Conservation (phyloP, 805 yeast species). For the Huiozyma sinensis region DNA sequence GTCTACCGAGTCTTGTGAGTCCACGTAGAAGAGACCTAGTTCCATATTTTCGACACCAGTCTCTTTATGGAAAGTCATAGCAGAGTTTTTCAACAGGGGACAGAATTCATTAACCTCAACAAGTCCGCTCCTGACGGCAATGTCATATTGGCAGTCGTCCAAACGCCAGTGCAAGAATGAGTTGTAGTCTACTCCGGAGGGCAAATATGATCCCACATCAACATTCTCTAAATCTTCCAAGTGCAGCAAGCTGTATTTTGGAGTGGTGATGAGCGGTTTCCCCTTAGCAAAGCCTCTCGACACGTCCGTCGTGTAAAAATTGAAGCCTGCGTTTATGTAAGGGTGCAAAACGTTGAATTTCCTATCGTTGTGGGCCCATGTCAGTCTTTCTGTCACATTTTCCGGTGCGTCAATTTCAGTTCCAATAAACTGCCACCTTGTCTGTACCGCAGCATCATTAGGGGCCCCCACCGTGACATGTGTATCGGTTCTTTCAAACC, state of each 20-base stretch:
- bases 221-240: not conserved
- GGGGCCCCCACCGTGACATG: conserved; percentile 11
- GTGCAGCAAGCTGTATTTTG: conserved; percentile 5
- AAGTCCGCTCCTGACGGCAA: conserved; percentile 3
- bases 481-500: conserved; percentile 8
- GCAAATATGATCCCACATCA: not conserved
- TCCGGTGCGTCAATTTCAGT: not conserved
- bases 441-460: conserved; percentile 10
- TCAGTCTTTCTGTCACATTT: conserved; percentile 4
- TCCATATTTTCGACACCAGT: conserved; percentile 11
- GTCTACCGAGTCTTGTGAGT: conserved; percentile 13
- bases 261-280: conserved; percentile 2
- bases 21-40: conserved; percentile 22
- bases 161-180: conserved; percentile 4
- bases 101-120: conserved; percentile 15
- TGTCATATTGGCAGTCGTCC: conserved; percentile 9
- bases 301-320: conserved; percentile 7
- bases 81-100: conserved; percentile 4
- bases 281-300: not conserved
- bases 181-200: not conserved
- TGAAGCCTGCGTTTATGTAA: conserved; percentile 11
- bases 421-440: conserved; percentile 6
- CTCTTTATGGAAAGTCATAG: conserved; percentile 3
- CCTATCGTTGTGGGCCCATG: conserved; percentile 8
- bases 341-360: conserved; percentile 5